These are phyloP conservation scores for Carex parvula DNA, from an alignment of 176 grass and related monocot species.

Conservation along the genomic window DNA sequence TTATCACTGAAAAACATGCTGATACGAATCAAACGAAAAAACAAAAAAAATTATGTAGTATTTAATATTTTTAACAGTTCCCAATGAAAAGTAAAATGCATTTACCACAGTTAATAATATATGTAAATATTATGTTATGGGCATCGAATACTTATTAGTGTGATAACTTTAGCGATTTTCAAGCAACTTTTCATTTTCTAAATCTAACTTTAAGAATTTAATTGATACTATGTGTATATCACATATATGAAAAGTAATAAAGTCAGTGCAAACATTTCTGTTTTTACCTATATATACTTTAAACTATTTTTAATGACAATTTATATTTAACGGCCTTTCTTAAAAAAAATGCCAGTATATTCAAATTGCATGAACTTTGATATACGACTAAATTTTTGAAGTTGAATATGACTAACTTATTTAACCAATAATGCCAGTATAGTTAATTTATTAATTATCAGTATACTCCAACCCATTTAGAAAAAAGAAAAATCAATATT, in stretches of 20 bases:
- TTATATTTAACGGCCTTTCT: neutral
- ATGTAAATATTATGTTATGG: neutral
- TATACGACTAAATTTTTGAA: neutral
- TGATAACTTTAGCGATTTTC: neutral
- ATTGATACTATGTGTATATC: neutral
- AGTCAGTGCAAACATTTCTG: neutral
- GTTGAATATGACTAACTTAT: neutral
- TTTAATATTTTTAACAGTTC: neutral
- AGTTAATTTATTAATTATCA: neutral
- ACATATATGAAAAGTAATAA: neutral
- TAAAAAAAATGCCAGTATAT: neutral
- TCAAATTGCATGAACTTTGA: neutral
- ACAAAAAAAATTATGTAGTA: neutral
- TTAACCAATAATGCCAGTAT: neutral
- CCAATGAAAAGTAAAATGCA: neutral
- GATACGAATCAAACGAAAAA: neutral
- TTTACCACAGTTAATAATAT: neutral
- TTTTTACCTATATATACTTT: neutral
- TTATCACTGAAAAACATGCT: conserved; percentile 20
- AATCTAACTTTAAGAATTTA: neutral
- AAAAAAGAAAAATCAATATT: neutral
- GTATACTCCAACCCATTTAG: neutral
- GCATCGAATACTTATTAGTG: neutral
- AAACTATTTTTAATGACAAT: neutral
- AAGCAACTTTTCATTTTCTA: neutral